These are phyloP conservation scores for Lycium ferocissimum DNA, from an alignment of 257 asterid genomes.

Conservation along the genomic window DNA sequence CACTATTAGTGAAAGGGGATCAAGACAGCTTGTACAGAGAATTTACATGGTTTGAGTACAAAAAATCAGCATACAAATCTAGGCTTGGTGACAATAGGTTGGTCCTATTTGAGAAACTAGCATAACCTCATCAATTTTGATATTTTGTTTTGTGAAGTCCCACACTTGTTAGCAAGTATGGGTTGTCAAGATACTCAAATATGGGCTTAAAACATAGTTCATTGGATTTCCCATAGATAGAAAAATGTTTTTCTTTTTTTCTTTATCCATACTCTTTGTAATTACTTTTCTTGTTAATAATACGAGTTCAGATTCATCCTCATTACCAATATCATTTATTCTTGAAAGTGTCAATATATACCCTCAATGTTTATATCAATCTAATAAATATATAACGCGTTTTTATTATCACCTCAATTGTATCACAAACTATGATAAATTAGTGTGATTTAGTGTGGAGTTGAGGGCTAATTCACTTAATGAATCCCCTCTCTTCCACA, in stretches of 20 bases:
- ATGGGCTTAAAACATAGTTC: not conserved
- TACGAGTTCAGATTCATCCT: not conserved
- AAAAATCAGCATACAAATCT: slow-evolving; percentile 44
- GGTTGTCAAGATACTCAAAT: not conserved
- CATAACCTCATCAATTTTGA: slow-evolving; percentile 35
- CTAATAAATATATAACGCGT: too few species aligned
- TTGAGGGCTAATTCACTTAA: too few species aligned
- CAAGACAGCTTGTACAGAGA: slow-evolving; percentile 48
- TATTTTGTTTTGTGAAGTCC: not conserved
- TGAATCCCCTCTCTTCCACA: too few species aligned
- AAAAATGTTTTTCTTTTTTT: not conserved
- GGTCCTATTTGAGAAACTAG: slow-evolving; percentile 42
- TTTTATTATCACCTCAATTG: too few species aligned
- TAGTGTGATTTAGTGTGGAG: too few species aligned
- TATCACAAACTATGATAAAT: too few species aligned
- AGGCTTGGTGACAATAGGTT: slow-evolving; percentile 46
- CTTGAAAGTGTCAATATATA: not conserved
- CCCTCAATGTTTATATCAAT: too few species aligned
- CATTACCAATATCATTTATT: not conserved
- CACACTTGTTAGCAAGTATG: slow-evolving; percentile 1
- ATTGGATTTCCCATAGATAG: slow-evolving; percentile 14
- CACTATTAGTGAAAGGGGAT: slow-evolving; percentile 41
- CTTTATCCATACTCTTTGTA: not conserved
- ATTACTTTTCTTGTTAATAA: not conserved
- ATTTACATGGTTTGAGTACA: slow-evolving; percentile 56